phyloP scores from a whole-genome alignment of 139 green algal species.

The Picochlorum sp. region DNA sequence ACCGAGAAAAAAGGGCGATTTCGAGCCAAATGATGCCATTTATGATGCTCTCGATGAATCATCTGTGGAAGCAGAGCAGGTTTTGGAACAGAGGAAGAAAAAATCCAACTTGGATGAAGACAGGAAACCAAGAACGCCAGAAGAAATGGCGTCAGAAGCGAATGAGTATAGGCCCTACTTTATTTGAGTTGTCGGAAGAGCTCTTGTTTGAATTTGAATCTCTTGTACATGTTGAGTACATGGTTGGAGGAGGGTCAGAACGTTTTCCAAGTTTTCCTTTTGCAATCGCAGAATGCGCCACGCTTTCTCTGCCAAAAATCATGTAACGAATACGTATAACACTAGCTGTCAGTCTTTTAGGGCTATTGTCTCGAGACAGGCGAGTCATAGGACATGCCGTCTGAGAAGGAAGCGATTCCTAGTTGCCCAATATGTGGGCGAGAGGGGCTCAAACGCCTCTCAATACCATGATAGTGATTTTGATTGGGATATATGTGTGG shows the following conservation, averaged over 20 bases:
- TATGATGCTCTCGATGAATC: conserved; percentile 67
- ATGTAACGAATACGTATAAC: no score
- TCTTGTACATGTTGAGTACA: no score
- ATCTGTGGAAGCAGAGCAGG: neutral
- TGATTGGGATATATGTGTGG: conserved; percentile 34
- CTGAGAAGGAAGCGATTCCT: neutral
- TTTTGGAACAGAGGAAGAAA: conserved; percentile 35
- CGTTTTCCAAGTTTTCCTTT: no score
- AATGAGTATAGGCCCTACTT: conserved; percentile 22
- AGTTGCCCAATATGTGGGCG: neutral
- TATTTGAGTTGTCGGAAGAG: neutral
- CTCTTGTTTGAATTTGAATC: no score
- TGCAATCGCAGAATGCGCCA: no score
- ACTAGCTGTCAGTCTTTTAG: no score
- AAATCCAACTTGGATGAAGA: conserved; percentile 57
- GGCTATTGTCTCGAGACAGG: no score
- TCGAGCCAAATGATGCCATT: conserved; percentile 87
- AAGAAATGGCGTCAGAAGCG: conserved; percentile 82
- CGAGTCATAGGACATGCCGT: no score
- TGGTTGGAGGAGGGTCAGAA: no score
- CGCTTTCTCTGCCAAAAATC: no score
- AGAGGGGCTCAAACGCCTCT: conserved; percentile 11
- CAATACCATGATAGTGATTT: conserved; percentile 61
- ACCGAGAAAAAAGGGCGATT: conserved; percentile 74
- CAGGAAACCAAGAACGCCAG: conserved; percentile 46